A percentile compares a stretch with the other conserved stretches of the same genome.
Conservation (phyloP, 2,329 filamentous ascomycete genomes). For the Atkinsonella hypoxylon region DNA sequence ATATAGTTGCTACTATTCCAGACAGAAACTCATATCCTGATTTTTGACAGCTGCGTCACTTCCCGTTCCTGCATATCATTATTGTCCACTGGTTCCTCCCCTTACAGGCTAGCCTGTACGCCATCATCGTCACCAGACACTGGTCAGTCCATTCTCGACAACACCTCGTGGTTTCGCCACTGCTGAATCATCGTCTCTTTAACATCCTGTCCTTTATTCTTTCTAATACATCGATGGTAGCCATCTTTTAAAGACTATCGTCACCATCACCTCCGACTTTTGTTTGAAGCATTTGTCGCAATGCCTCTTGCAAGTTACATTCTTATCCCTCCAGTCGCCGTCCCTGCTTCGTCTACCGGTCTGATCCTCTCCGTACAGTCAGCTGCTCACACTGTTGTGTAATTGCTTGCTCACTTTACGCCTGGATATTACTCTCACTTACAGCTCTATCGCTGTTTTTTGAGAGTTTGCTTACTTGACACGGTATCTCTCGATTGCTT, state of each 20-base stretch:
- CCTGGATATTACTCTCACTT: slow-evolving; percentile 27
- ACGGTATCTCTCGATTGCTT: slow-evolving; percentile 19
- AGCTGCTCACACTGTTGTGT: slow-evolving; percentile 29
- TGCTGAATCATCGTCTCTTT: background rate
- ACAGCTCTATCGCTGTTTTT: slow-evolving; percentile 24
- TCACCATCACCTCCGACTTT: slow-evolving; percentile 11
- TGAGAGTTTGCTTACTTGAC: slow-evolving; percentile 24
- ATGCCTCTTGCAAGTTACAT: slow-evolving; percentile 46
- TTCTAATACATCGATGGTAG: slow-evolving; percentile 21
- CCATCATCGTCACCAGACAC: slow-evolving; percentile 3
- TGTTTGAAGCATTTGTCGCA: slow-evolving; percentile 28
- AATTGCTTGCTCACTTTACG: slow-evolving; percentile 26
- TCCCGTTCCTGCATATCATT: slow-evolving; percentile 19
- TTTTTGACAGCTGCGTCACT: slow-evolving; percentile 9
- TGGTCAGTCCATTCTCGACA: background rate
- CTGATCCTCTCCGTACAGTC: slow-evolving; percentile 42
- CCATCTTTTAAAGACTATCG: slow-evolving; percentile 20
- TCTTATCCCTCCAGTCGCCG: slow-evolving; percentile 46
- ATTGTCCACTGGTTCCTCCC: slow-evolving; percentile 6
- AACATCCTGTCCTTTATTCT: background rate
- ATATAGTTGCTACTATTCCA: slow-evolving; percentile 18
- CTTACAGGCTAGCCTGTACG: slow-evolving; percentile 1
- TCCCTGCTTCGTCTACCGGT: slow-evolving; percentile 50
- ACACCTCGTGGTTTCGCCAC: background rate
- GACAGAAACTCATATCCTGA: background rate